phyloP scores from a whole-genome alignment of 1,139 yeast species.

The Taphrina flavorubra region DNA sequence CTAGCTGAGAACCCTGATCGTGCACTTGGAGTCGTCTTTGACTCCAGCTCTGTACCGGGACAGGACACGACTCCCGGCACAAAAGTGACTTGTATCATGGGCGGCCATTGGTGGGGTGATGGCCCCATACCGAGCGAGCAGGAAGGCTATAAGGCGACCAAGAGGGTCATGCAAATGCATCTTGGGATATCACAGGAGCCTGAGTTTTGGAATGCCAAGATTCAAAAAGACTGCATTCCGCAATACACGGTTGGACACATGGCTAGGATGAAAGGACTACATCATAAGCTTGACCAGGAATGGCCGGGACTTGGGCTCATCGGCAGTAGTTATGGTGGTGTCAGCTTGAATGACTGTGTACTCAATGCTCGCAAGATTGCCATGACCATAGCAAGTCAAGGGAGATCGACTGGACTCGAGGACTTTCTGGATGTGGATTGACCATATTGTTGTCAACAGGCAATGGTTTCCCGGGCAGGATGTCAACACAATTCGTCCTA shows the following conservation, averaged over 20 bases:
- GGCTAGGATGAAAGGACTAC: conserved; percentile 55
- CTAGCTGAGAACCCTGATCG: conserved; percentile 60
- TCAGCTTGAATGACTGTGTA: conserved; percentile 46
- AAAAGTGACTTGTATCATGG: conserved; percentile 86
- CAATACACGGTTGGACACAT: conserved; percentile 78
- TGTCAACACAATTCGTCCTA: no score
- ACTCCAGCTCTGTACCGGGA: conserved; percentile 65
- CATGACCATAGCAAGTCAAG: conserved; percentile 14
- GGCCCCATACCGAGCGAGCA: conserved; percentile 57
- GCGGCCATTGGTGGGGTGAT: conserved; percentile 69
- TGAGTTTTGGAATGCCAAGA: conserved; percentile 51
- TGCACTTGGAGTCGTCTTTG: conserved; percentile 85
- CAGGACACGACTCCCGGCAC: conserved; percentile 55
- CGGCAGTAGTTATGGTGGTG: conserved; percentile 48
- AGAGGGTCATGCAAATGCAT: conserved; percentile 59
- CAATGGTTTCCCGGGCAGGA: no score
- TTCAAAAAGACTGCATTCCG: conserved; percentile 70
- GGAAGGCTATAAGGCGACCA: conserved; percentile 57
- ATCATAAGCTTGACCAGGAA: conserved; percentile 46
- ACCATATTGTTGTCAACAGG: neutral
- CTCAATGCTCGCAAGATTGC: conserved; percentile 43
- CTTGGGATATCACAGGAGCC: conserved; percentile 44
- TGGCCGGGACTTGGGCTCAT: conserved; percentile 43
- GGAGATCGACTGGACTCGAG: conserved; percentile 27
- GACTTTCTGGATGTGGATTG: conserved; percentile 11